These are phyloP conservation scores for Stephanodiscus minutulus DNA, from an alignment of 108 stramenopile species.

Conservation along the genomic window DNA sequence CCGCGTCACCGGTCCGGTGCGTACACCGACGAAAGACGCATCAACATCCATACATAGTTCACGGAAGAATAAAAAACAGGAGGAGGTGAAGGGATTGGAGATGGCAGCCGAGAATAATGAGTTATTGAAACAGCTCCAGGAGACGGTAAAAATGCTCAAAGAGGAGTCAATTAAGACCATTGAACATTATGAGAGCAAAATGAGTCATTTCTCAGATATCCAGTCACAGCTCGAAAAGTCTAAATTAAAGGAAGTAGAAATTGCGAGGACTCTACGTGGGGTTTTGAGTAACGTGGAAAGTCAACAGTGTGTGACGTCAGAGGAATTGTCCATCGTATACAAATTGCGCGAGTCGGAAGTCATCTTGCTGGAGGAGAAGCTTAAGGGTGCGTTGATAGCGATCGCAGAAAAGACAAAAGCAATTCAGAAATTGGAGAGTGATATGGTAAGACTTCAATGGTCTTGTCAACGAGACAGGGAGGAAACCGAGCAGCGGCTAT, in stretches of 20 bases:
- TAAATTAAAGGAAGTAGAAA: constrained; percentile 1
- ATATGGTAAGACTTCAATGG: constrained; percentile 20
- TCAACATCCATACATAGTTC: not conserved
- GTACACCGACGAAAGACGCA: not conserved
- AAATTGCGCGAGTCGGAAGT: constrained; percentile 10
- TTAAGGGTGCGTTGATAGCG: not conserved
- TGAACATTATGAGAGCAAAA: not conserved
- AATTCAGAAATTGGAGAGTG: constrained; percentile 19
- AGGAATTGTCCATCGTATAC: constrained; percentile 1
- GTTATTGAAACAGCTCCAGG: constrained; percentile 6
- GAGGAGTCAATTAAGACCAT: constrained; percentile 1
- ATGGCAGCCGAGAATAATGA: constrained; percentile 1
- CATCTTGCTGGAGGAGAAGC: constrained; percentile 3
- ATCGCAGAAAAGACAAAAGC: constrained; percentile 8
- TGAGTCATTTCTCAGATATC: not conserved
- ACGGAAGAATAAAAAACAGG: not conserved
- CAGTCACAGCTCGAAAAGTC: not conserved
- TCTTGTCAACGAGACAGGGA: constrained; percentile 11
- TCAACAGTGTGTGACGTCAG: not conserved
- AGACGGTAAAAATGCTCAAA: not conserved
- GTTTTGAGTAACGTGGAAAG: constrained; percentile 1
- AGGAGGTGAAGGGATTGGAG: not conserved
- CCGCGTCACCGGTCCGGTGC: not conserved
- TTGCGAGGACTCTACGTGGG: not conserved
- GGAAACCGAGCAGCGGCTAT: constrained; percentile 15